phyloP scores from a whole-genome alignment of 108 stramenopile genomes.

The Skeletonema tropicum region DNA sequence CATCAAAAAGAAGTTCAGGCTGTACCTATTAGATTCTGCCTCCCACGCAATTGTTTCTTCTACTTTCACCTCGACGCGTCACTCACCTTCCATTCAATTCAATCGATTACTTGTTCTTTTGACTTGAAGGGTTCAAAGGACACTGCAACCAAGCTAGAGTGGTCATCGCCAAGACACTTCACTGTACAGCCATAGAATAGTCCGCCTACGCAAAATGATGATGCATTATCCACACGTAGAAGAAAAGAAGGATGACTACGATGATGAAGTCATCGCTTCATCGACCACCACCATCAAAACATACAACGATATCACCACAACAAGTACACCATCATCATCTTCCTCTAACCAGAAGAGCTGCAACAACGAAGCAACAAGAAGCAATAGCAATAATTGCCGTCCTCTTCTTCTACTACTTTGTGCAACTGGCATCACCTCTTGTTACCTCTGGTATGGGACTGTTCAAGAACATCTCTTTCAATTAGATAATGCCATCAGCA shows the following conservation, averaged over 20 bases:
- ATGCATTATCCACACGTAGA: not conserved
- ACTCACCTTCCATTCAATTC: too few species aligned
- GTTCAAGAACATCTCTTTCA: slow-evolving; percentile 74
- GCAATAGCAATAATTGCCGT: not conserved
- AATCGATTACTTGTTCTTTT: too few species aligned
- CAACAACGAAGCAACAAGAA: too few species aligned
- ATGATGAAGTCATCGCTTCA: not conserved
- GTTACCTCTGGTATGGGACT: slow-evolving; percentile 81
- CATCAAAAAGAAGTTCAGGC: too few species aligned
- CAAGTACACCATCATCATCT: not conserved
- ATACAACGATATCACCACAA: too few species aligned
- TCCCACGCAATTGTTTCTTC: too few species aligned
- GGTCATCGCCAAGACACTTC: too few species aligned
- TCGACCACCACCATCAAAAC: not conserved
- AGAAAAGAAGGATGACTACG: slow-evolving; percentile 4
- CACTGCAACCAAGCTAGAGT: too few species aligned
- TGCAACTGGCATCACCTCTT: slow-evolving; percentile 74
- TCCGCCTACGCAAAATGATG: not conserved
- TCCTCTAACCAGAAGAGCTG: not conserved
- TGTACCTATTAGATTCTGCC: too few species aligned
- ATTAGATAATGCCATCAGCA: slow-evolving; percentile 9
- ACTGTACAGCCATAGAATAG: too few species aligned
- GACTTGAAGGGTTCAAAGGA: too few species aligned
- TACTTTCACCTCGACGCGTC: too few species aligned
- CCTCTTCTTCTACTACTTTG: slow-evolving; percentile 56